These are phyloP conservation scores for Mikania micrantha DNA, from an alignment of 129 eudicot genomes.

Conservation along the genomic window DNA sequence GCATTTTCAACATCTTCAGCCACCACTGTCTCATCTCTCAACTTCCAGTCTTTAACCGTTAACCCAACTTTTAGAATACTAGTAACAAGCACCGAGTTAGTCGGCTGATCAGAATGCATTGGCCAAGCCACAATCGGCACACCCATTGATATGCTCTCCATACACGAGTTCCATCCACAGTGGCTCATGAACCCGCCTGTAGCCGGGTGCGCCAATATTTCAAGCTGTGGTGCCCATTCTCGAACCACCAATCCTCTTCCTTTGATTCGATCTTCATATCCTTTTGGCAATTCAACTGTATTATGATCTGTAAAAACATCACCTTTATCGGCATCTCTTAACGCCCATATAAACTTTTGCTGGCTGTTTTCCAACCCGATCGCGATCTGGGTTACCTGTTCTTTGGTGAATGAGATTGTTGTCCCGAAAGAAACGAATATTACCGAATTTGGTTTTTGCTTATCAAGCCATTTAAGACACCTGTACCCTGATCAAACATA, in stretches of 20 bases:
- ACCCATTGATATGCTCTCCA: slow-evolving; percentile 63
- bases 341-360: slow-evolving; percentile 38
- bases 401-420: slow-evolving; percentile 31
- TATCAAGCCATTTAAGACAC: slow-evolving; percentile 32
- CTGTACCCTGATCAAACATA: neutral
- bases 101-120: slow-evolving; percentile 71
- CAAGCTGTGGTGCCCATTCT: slow-evolving; percentile 66
- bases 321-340: slow-evolving; percentile 47
- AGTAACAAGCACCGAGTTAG: slow-evolving; percentile 28
- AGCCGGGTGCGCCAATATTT: slow-evolving; percentile 50
- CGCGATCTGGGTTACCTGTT: slow-evolving; percentile 53
- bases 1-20: slow-evolving; percentile 20
- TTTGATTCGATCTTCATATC: slow-evolving; percentile 43
- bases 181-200: slow-evolving; percentile 67
- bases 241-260: slow-evolving; percentile 43
- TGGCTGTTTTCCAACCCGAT: slow-evolving; percentile 48
- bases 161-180: slow-evolving; percentile 78
- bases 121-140: slow-evolving; percentile 76
- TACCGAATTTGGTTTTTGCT: slow-evolving; percentile 44
- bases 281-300: slow-evolving; percentile 32
- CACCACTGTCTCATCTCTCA: neutral
- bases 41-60: slow-evolving; percentile 25
- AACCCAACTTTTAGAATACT: slow-evolving; percentile 32
- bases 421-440: slow-evolving; percentile 66
- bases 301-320: neutral